phyloP scores from a whole-genome alignment of 495 filamentous ascomycete genomes.

The Cercophora scortea region DNA sequence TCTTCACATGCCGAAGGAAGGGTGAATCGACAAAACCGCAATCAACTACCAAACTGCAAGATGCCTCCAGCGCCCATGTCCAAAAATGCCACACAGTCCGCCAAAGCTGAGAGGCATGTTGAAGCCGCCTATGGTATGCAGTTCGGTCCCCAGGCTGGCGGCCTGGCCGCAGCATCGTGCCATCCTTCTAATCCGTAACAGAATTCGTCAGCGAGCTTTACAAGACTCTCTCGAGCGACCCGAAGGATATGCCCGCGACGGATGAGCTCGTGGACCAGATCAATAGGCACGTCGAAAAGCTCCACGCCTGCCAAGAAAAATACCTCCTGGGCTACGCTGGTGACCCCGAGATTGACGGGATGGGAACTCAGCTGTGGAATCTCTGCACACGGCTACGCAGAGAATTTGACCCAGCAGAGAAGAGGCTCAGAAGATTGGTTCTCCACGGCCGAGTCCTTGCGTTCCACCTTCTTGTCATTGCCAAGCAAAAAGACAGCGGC shows the following conservation, averaged over 20 bases:
- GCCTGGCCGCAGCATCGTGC: no score
- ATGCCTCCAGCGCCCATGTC: no score
- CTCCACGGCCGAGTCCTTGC: conserved; percentile 53
- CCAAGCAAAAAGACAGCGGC: conserved; percentile 25
- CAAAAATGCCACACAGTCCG: background rate
- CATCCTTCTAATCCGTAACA: background rate
- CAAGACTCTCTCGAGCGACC: conserved; percentile 12
- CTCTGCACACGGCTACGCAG: conserved; percentile 46
- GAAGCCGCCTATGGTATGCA: conserved; percentile 15
- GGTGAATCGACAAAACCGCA: no score
- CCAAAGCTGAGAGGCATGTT: conserved; percentile 3
- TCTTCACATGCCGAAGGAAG: no score
- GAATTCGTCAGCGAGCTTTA: conserved; percentile 14
- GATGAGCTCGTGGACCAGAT: conserved; percentile 30
- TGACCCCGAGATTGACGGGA: conserved; percentile 39
- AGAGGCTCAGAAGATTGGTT: conserved; percentile 17
- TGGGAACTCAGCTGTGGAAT: conserved; percentile 61
- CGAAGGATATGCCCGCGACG: conserved; percentile 8
- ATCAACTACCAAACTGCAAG: no score
- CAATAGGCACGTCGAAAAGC: conserved; percentile 22
- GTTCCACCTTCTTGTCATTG: conserved; percentile 60
- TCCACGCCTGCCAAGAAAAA: conserved; percentile 16
- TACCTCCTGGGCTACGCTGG: conserved; percentile 7
- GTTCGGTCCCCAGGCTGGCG: background rate
- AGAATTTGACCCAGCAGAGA: conserved; percentile 6